Conservation (phyloP, 148 eudicot species). For the Tetragonia tetragonoides region DNA sequence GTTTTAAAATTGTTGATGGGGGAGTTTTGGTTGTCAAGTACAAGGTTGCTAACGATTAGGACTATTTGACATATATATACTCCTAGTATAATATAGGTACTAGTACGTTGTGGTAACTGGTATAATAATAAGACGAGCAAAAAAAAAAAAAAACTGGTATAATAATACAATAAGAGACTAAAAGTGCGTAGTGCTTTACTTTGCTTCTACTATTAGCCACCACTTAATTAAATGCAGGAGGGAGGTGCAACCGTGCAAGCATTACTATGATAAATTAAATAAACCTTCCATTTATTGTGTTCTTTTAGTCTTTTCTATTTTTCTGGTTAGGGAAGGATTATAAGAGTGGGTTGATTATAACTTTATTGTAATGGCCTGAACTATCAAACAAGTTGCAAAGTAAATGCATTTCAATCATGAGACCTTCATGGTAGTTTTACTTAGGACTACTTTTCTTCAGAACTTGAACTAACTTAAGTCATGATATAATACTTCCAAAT, state of each 20-base stretch:
- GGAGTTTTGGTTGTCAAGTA: neutral
- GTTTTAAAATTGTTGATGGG: neutral
- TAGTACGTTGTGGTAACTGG: neutral
- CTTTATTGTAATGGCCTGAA: neutral
- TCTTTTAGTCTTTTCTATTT: no score
- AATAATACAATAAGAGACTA: no score
- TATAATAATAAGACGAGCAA: no score
- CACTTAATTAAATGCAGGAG: slow-evolving; percentile 9
- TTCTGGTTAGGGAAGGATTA: no score
- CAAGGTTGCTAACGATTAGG: no score
- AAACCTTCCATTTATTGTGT: neutral
- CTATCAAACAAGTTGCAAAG: slow-evolving; percentile 3
- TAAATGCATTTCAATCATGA: slow-evolving; percentile 16
- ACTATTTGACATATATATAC: no score
- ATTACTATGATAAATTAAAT: neutral
- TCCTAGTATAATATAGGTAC: no score
- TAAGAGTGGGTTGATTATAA: no score
- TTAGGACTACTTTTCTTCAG: neutral
- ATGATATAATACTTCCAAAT: neutral
- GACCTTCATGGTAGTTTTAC: neutral
- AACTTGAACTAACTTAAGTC: neutral
- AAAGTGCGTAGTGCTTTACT: slow-evolving; percentile 16
- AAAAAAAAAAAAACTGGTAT: no score
- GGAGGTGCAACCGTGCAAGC: neutral
- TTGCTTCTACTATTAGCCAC: slow-evolving; percentile 30